Percentiles rank a stretch among this genome's conserved stretches.
Conservation (phyloP, 2,329 filamentous ascomycete genomes). For the Graphiopsis chlorocephala region DNA sequence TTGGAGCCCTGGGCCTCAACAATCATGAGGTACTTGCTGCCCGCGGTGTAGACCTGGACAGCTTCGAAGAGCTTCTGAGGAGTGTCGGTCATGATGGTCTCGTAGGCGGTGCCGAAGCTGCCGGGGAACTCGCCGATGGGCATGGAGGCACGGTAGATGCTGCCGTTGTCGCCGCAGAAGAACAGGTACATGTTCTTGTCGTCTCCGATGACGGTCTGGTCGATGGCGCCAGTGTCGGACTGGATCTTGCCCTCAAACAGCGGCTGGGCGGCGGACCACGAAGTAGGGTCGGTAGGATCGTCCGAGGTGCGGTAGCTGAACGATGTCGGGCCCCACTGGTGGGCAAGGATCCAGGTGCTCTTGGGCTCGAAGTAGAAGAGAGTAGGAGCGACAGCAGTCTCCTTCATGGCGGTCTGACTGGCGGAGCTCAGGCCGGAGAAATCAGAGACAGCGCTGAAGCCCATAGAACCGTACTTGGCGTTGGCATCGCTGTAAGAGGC, state of each 20-base stretch:
- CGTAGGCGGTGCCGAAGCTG: constrained; percentile 54
- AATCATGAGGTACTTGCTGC: constrained; percentile 63
- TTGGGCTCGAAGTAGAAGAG: constrained; percentile 64
- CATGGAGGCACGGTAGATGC: constrained; percentile 64
- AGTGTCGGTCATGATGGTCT: constrained; percentile 53
- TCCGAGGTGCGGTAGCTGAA: constrained; percentile 61
- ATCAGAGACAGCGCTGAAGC: constrained; percentile 55
- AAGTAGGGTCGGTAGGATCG: constrained; percentile 56
- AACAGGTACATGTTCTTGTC: constrained; percentile 63
- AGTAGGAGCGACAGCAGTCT: constrained; percentile 55
- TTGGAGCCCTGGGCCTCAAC: constrained; percentile 59
- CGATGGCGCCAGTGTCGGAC: constrained; percentile 56
- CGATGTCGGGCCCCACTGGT: constrained; percentile 60
- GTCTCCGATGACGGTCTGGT: constrained; percentile 64
- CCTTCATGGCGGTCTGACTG: constrained; percentile 52
- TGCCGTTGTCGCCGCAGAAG: constrained; percentile 66
- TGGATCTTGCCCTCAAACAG: constrained; percentile 57
- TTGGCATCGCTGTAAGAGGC: constrained; percentile 48
- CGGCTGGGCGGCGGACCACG: constrained; percentile 54
- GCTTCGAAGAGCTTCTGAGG: constrained; percentile 62
- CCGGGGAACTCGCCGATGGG: constrained; percentile 61
- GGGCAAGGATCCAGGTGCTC: constrained; percentile 61
- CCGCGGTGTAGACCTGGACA: constrained; percentile 64
- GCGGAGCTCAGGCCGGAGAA: constrained; percentile 53
- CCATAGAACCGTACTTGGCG: constrained; percentile 56